phyloP scores from a whole-genome alignment of 169 alveolate genomes.

The Plasmodium vivax region DNA sequence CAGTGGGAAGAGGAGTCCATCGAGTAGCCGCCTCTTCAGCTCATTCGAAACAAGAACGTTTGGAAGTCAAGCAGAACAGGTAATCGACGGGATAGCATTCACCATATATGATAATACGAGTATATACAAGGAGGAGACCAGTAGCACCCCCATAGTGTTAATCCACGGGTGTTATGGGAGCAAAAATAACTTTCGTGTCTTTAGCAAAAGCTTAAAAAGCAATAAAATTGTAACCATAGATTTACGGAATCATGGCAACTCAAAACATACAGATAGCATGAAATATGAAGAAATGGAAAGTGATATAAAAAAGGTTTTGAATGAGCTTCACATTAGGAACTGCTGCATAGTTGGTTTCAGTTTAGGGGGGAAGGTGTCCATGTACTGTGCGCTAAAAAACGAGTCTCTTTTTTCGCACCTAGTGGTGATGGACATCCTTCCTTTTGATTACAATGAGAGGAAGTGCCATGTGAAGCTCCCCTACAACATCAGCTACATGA shows the following conservation, averaged over 20 bases:
- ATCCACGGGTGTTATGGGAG: constrained; percentile 72
- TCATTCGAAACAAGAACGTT: constrained; percentile 1
- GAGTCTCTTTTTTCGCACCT: constrained; percentile 24
- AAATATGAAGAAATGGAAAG: constrained; percentile 60
- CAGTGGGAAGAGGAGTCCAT: not conserved
- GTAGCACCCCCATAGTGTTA: constrained; percentile 24
- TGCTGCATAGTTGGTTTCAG: constrained; percentile 73
- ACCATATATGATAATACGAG: constrained; percentile 29
- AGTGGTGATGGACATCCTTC: constrained; percentile 66
- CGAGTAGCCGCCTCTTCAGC: not conserved
- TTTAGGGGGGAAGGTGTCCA: constrained; percentile 67
- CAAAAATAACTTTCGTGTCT: constrained; percentile 35
- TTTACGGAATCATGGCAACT: constrained; percentile 69
- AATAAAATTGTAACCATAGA: constrained; percentile 53
- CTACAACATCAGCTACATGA: constrained; percentile 23
- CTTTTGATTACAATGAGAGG: constrained; percentile 31
- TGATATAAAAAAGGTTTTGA: constrained; percentile 45
- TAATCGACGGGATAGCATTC: constrained; percentile 32
- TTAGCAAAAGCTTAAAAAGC: constrained; percentile 44
- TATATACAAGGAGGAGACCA: constrained; percentile 56
- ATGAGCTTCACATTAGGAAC: constrained; percentile 16
- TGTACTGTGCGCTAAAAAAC: constrained; percentile 70
- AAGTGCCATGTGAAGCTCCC: constrained; percentile 10
- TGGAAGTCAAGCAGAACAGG: constrained; percentile 4
- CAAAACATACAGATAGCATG: constrained; percentile 62